Evolutionary conservation across 1,284 basidiomycete genomes (phyloP), one percentile per base, ranked within the genome.

Genomic region (Apiotrichum domesticum): DNA sequence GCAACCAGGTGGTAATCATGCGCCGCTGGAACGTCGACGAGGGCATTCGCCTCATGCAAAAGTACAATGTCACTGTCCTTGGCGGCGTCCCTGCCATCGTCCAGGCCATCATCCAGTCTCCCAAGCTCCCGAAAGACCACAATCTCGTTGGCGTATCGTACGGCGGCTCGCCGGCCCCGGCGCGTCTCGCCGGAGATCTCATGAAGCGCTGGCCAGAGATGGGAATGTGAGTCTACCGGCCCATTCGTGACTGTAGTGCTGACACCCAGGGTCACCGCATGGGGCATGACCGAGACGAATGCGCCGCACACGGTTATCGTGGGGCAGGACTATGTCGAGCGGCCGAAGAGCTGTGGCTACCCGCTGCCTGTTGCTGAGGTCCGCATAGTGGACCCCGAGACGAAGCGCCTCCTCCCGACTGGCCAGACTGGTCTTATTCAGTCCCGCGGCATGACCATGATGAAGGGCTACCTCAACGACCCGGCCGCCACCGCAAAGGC

Each of bases 261-360:
- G 41, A 42, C 41, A 15, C 9, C 6, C 41, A 37, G 21, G 29
- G 34, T 35, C 5, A 9, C 43, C 6, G 32, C 15, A 13, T 75
- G 73, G 54, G 73, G 73, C 4, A 59, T 75, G 65, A 72, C 70
- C 2, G 73, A 75, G 63, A 73, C 70, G 6, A 75, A 73, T 35
- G 73, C 72, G 1, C 67, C 68, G 55, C 67, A 70, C 33, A 68
- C 65, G 46, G 62, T 64, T 0, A 56, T 70, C 29, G 65, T 64
- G 4, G 71, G 73, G 2, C 33, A 45, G 21, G 73, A 75, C 53
- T 75, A 73, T 54, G 32, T 70, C 10, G 55, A 21, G n/a, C 49
- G 51, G 39, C 56, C 59, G 34, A 55, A 52, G 43, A 50, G 50
- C 29, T 46, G 52, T 11, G 73, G 73, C 0, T 66, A 66, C 10